Percentiles rank a stretch among this genome's conserved stretches.
Conservation (phyloP, 345 rosid species). For the Angophora floribunda region DNA sequence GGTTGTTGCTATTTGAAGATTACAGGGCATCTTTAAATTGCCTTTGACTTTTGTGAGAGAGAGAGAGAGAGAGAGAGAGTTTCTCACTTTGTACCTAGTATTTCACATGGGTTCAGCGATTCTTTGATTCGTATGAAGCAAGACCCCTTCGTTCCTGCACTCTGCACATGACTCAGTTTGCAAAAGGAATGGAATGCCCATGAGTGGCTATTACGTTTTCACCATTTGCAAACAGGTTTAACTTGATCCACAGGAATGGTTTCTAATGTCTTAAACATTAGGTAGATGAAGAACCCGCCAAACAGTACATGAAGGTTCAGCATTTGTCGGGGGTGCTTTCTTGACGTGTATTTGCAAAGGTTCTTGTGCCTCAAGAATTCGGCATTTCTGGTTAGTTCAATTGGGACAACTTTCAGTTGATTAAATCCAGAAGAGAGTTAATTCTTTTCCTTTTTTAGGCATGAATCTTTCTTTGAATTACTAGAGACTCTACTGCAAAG, state of each 20-base stretch:
- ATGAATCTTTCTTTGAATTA: neutral
- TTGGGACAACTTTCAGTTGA: neutral
- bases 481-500: neutral
- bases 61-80: neutral
- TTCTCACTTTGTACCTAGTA: neutral
- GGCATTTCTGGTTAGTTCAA: neutral
- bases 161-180: neutral
- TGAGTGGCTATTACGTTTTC: neutral
- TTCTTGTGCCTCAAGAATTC: neutral
- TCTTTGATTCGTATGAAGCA: neutral
- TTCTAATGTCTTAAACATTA: neutral
- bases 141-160: neutral
- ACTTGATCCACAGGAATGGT: neutral
- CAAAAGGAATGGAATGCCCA: neutral
- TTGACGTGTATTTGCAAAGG: neutral
- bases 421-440: neutral
- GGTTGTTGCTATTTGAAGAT: constrained; percentile 5
- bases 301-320: constrained; percentile 65
- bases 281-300: constrained; percentile 19
- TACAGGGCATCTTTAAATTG: neutral
- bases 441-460: neutral
- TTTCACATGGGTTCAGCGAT: constrained; percentile 3
- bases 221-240: neutral
- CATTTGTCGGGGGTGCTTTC: constrained; percentile 51
- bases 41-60: neutral